These are phyloP conservation scores for Xylaria castorea DNA, from an alignment of 495 filamentous ascomycete species.

Conservation along the genomic window DNA sequence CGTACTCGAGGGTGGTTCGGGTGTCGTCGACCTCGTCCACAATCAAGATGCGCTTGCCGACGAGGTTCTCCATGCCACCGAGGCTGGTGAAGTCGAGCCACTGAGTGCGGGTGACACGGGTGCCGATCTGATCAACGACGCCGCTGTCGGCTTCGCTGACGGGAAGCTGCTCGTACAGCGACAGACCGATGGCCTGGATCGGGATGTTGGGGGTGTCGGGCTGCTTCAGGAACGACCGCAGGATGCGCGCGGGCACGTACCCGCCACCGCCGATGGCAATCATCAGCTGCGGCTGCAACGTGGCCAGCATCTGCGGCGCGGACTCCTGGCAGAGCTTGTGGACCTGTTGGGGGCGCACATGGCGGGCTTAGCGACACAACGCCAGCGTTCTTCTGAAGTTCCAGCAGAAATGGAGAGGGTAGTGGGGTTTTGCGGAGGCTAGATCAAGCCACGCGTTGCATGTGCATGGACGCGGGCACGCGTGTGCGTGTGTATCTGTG, in stretches of 20 bases:
- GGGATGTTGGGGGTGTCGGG: conserved; percentile 91
- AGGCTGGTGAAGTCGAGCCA: conserved; percentile 93
- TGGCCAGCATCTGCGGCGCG: conserved; percentile 78
- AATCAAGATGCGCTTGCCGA: conserved; percentile 97
- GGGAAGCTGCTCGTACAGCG: conserved; percentile 88
- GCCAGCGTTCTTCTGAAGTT: not conserved
- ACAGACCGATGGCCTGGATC: conserved; percentile 98
- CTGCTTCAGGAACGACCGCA: conserved; percentile 96
- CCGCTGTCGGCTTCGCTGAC: conserved; percentile 46
- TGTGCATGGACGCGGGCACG: not conserved
- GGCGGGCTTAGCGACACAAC: conserved; percentile 28
- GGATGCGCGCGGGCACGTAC: conserved; percentile 95
- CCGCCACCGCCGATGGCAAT: conserved; percentile 98
- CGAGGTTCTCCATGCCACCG: conserved; percentile 84
- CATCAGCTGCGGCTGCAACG: conserved; percentile 92
- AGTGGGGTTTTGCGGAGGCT: not conserved
- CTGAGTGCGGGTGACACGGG: conserved; percentile 95
- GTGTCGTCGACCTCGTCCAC: conserved; percentile 99
- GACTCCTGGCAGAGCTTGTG: conserved; percentile 94
- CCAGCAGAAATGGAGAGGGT: too few species aligned
- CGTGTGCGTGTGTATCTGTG: not conserved
- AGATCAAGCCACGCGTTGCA: not conserved
- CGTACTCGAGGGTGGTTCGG: conserved; percentile 94
- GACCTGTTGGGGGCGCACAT: conserved; percentile 62
- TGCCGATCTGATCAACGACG: conserved; percentile 73